Evolutionary conservation across 345 rosid genomes (phyloP).

Genomic region (Salix arbutifolia): DNA sequence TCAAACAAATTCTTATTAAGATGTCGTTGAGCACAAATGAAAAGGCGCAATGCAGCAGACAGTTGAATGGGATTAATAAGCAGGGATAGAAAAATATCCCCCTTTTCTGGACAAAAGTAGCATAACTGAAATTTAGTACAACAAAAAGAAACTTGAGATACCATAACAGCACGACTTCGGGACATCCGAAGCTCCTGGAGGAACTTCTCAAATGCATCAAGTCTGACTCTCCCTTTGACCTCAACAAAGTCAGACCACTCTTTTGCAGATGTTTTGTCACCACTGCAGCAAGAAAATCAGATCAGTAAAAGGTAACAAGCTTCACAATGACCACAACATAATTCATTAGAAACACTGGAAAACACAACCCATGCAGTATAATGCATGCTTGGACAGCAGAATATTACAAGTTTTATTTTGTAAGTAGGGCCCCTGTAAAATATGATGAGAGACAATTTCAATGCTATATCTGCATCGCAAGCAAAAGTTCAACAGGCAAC

Average conservation of each 20-base stretch:
- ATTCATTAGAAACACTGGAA: background rate
- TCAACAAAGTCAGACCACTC: constrained; percentile 72
- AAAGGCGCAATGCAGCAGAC: constrained; percentile 11
- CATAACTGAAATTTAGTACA: constrained; percentile 36
- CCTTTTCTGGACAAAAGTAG: constrained; percentile 10
- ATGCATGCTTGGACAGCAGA: background rate
- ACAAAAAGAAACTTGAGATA: constrained; percentile 47
- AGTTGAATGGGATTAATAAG: constrained; percentile 8
- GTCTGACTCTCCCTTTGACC: constrained; percentile 89
- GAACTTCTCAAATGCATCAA: constrained; percentile 90
- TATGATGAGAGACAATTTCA: background rate
- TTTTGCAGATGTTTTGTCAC: constrained; percentile 60
- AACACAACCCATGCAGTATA: background rate
- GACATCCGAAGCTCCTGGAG: constrained; percentile 93
- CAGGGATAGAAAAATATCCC: constrained; percentile 7
- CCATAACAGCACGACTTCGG: constrained; percentile 89
- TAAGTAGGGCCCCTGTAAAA: background rate
- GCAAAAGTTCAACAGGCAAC: background rate
- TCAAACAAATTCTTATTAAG: constrained; percentile 10
- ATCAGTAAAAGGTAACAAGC: background rate
- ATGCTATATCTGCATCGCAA: background rate
- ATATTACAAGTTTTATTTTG: background rate
- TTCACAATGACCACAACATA: background rate
- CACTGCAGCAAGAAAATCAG: constrained; percentile 42
- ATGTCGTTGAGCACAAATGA: background rate